Evolutionary conservation across 73 alveolate species (phyloP), one percentile per base, ranked within the genome.

Genomic region (Tetrahymena elliotti): DNA sequence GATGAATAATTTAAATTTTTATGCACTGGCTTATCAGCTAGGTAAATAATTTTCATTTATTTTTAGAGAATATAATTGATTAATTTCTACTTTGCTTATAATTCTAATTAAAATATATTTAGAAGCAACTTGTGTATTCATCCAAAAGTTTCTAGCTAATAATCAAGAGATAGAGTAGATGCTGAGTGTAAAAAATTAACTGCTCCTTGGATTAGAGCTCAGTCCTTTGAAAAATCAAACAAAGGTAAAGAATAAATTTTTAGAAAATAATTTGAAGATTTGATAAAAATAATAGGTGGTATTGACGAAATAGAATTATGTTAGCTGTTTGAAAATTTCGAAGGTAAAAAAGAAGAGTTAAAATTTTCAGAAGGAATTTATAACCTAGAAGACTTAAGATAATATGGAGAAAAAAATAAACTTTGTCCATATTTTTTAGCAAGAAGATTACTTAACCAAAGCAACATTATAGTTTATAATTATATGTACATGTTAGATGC

Each of bases 401-500:
- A 95, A 35, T 82, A 97, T 31, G 99, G 99, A 12, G 94, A 93
- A 35, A 83, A 95, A 53, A n/a, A 97, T 24, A 96, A 96, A 13
- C 33, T 97, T 92, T 98, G 99, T 94, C 99, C 99, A 2, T 98
- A 98, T 93, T 98, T 83, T 94, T 88, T 96, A 34, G 98, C 99
- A 35, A 96, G 99, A 94, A 95, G 93, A 18, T 33, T 94, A 18
- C 27, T 94, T 3, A 53, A 52, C 92, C 84, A 92, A 95, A 53
- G 98, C 98, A 97, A 98, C 84, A 95, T 98, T 33, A 97, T 98
- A 31, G 99, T 97, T 52, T 97, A 96, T 94, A 97, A 97, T 84
- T 97, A 97, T 95, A 95, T 98, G 20, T 97, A 97, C 94, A 88
- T 97, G 97, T 94, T 97, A 41, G 99, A 97, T 95, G 98, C 99